phyloP scores from a whole-genome alignment of 768 basidiomycete genomes.

The Tylopilus sp. region DNA sequence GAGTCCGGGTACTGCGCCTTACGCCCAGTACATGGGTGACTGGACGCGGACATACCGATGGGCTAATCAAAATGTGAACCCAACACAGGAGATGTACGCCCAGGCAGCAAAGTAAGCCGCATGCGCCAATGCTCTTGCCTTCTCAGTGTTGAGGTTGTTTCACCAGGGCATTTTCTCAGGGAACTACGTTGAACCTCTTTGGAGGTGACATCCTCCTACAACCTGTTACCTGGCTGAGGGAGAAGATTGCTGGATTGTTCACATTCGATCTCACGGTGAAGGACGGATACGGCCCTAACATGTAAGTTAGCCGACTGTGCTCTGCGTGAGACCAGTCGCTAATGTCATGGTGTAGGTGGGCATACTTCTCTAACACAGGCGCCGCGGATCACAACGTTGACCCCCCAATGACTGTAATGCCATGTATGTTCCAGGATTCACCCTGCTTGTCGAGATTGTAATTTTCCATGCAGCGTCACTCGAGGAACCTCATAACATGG shows the following conservation, averaged over 20 bases:
- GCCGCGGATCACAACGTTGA: background rate
- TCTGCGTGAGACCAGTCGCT: background rate
- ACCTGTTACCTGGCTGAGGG: slow-evolving; percentile 16
- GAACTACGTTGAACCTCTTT: background rate
- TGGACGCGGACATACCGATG: slow-evolving; percentile 18
- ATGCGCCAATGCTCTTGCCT: too few species aligned
- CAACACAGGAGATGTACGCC: slow-evolving; percentile 10
- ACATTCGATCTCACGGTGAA: slow-evolving; percentile 10
- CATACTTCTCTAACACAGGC: slow-evolving; percentile 10
- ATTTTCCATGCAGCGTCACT: slow-evolving; percentile 9
- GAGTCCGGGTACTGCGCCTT: background rate
- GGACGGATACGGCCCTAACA: slow-evolving; percentile 14
- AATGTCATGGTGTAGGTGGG: slow-evolving; percentile 8
- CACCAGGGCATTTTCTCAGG: slow-evolving; percentile 4
- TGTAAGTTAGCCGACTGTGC: slow-evolving; percentile 5
- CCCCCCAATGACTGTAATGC: background rate
- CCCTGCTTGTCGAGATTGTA: background rate
- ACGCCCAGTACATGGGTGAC: slow-evolving; percentile 1
- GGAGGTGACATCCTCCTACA: background rate
- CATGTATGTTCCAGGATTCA: background rate
- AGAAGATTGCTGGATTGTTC: slow-evolving; percentile 12
- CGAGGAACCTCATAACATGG: slow-evolving; percentile 20
- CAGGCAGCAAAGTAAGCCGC: slow-evolving; percentile 8
- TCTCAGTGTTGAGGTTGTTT: background rate
- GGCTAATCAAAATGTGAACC: background rate